Base-by-base conservation (phyloP, 371 early-diverging fungal species). In the Zancudomyces culisetae region DNA sequence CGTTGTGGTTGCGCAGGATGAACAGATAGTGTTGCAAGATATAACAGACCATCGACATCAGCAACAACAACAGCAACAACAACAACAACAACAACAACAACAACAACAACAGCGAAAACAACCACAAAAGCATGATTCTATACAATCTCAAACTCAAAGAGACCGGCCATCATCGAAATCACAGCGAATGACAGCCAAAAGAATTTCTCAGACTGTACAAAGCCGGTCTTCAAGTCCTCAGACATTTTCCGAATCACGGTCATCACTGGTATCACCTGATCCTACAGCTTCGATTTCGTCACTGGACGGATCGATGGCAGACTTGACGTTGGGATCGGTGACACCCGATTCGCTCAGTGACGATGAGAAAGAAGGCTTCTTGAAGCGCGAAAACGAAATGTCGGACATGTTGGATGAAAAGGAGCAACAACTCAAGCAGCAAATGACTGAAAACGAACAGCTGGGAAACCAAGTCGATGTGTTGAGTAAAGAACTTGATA, bases 361-460 rank as follows among this genome's bases (percentile, higher is more conserved):
- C 43, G 95, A 93, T 60, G 93, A 94, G 60, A 74, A 90, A 26
- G 93, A 94, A 51, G 94, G 89, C 55, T 86, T 90, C 53, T 59
- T 93, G 70, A 77, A 78, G 54, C 80, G 95, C 40, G 95, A 97
- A 64, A 92, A 90, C 63, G 93, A 93, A 59, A 72, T 94, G 45
- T 77, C 78, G 59, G 90, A 94, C 59, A 81, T 85, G 55, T 68
- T 94, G 35, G 79, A 85, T 1, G 90, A 92, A 55, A 90, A 88
- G 61, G 71, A 70, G 28, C 58, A 53, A 43, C 66, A 70, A 39
- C 54, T 70, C 43, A 56, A 56, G 27, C 60, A 58, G 26, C 18
- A 61, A 13, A 40, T 52, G 35, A 64, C 61, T 50, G 56, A 52
- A 27, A 45, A 53, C 28, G 49, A 49, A 12, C 42, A 53, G 24